Evolutionary conservation across 768 basidiomycete species (phyloP), one percentile per base, ranked within the genome.

Genomic region (Lactarius quietus): DNA sequence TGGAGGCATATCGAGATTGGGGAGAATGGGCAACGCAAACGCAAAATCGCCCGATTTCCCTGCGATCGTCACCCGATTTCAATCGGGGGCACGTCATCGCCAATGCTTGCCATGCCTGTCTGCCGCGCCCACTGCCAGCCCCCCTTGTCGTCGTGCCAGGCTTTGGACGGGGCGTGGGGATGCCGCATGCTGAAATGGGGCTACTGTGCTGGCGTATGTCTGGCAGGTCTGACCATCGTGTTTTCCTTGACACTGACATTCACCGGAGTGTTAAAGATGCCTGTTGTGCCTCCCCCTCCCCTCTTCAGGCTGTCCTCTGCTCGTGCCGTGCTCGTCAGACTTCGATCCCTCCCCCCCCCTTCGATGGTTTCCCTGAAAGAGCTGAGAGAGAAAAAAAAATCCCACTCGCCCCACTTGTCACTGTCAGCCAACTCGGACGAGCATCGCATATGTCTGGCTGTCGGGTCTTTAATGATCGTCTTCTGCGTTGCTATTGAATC

Each of bases 41-140:
- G 57, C 52, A 57, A 68, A 68, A 68, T 54, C 61, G 65, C 67
- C 67, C 65, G 66, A 66, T 66, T 57, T 57, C 29, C 56, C 10
- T 57, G 57, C 61, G 67, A 68, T 68, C 67, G 64, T 57, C 67
- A 18, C 67, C 67, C 67, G 67, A 68, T 68, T 59, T 41, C 53
- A 59, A 62, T 63, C 41, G 38, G 59, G 26, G 38, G 41, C 39
- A 43, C 41, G 48, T 60, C 59, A 51, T 51, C n/a, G 33, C 59
- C 33, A 7, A 2, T 1, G 7, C 18, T 1, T 6, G n/a, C n/a
- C n/a, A n/a, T n/a, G n/a, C 1, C 39, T 17, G 3, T 20, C 15
- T 15, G 26, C 23, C 26, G 48, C 26, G 48, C 48, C 48, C 26
- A 51, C 48, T 28, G 23, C 48, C 48, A 23, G 12, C 48, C 3